Percentiles rank a stretch among this genome's conserved stretches.
phyloP scores from a whole-genome alignment of 192 early-diverging fungal genomes.

The Coemansia erecta region DNA sequence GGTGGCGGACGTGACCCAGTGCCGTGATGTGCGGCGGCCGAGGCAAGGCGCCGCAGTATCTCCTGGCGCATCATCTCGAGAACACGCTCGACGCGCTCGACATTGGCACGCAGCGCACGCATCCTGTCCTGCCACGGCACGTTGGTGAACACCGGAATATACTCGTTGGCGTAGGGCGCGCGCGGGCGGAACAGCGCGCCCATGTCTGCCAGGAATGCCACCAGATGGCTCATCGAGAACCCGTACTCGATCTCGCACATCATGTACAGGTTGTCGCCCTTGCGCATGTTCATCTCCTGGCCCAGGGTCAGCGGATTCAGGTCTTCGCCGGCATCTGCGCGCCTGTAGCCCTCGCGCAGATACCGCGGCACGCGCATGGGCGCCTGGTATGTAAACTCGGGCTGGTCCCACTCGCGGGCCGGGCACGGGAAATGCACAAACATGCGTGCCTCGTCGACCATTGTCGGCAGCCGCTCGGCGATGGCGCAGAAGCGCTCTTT shows the following conservation, averaged over 20 bases:
- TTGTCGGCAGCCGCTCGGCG: slow-evolving; percentile 47
- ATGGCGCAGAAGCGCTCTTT: slow-evolving; percentile 52
- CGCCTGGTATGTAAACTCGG: slow-evolving; percentile 41
- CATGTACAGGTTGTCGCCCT: slow-evolving; percentile 42
- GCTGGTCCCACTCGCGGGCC: slow-evolving; percentile 43
- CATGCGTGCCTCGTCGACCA: slow-evolving; percentile 50
- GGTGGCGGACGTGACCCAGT: neutral
- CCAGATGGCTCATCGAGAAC: slow-evolving; percentile 53
- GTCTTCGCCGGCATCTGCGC: slow-evolving; percentile 18
- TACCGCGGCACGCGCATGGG: slow-evolving; percentile 36
- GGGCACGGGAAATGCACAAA: slow-evolving; percentile 49
- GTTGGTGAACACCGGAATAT: slow-evolving; percentile 31
- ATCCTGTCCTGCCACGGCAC: slow-evolving; percentile 32
- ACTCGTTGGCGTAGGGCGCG: slow-evolving; percentile 52
- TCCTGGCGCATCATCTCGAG: slow-evolving; percentile 43
- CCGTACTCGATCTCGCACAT: slow-evolving; percentile 54
- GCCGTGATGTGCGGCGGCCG: neutral
- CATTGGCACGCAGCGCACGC: slow-evolving; percentile 31
- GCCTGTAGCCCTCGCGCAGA: slow-evolving; percentile 32
- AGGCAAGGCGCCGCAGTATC: slow-evolving; percentile 25
- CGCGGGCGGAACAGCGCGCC: slow-evolving; percentile 47
- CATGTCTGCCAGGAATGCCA: slow-evolving; percentile 49
- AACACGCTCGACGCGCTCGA: slow-evolving; percentile 43
- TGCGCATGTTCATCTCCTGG: slow-evolving; percentile 37
- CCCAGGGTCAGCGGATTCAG: slow-evolving; percentile 17